phyloP scores from a whole-genome alignment of 495 filamentous ascomycete genomes.

The Penicillium odoratum region DNA sequence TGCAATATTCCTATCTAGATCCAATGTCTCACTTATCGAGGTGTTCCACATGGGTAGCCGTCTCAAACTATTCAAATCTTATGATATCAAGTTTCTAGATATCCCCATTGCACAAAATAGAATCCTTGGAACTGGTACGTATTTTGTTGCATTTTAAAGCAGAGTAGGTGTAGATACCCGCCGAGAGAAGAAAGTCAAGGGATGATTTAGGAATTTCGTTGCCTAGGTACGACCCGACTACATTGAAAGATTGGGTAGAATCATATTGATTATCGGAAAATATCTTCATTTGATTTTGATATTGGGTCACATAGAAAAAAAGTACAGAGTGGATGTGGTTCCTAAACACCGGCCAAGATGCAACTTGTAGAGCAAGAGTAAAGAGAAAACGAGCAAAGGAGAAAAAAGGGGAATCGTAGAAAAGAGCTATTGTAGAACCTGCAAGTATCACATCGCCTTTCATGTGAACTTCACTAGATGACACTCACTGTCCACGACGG shows the following conservation, averaged over 20 bases:
- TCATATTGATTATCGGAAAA: neutral
- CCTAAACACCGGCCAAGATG: conserved; percentile 27
- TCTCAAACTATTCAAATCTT: no score
- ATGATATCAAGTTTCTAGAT: no score
- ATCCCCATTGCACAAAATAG: no score
- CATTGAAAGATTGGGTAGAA: neutral
- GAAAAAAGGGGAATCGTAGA: conserved; percentile 11
- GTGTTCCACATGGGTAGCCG: no score
- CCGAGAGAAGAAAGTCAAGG: no score
- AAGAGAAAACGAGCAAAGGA: conserved; percentile 15
- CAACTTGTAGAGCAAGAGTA: conserved; percentile 19
- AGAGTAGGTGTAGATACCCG: no score
- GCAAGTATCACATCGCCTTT: conserved; percentile 1
- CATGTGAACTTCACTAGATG: neutral
- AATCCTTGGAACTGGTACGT: no score
- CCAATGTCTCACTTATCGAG: no score
- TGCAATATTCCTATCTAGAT: no score
- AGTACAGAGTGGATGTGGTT: conserved; percentile 14
- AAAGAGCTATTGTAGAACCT: conserved; percentile 9
- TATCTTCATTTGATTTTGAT: conserved; percentile 3
- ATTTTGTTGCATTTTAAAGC: no score
- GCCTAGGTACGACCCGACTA: no score
- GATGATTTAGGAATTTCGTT: no score
- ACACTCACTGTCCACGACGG: conserved; percentile 40
- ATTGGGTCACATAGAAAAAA: conserved; percentile 12